These are phyloP conservation scores for Diaporthe ampelina DNA, from an alignment of 2,329 filamentous ascomycete genomes.

Conservation along the genomic window DNA sequence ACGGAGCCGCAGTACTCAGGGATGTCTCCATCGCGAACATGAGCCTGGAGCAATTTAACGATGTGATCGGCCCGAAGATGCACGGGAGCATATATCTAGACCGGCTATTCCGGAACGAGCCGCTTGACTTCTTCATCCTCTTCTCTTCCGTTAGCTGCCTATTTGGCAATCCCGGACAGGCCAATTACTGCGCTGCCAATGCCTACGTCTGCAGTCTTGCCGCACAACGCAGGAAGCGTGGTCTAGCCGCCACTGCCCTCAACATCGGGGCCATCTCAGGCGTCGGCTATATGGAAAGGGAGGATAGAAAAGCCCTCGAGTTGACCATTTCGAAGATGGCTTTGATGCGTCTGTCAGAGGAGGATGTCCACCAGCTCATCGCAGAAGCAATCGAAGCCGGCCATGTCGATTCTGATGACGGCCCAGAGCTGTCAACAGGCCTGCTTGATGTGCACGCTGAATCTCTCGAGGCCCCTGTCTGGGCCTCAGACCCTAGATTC, in stretches of 20 bases:
- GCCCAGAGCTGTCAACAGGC: slow-evolving; percentile 43
- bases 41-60: slow-evolving; percentile 40
- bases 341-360: slow-evolving; percentile 47
- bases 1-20: slow-evolving; percentile 47
- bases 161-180: slow-evolving; percentile 59
- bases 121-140: slow-evolving; percentile 56
- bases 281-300: slow-evolving; percentile 42
- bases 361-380: slow-evolving; percentile 57
- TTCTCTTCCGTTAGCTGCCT: slow-evolving; percentile 58
- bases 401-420: slow-evolving; percentile 28
- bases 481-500: slow-evolving; percentile 43
- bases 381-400: slow-evolving; percentile 55
- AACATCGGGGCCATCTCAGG: slow-evolving; percentile 43
- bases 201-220: slow-evolving; percentile 47
- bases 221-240: slow-evolving; percentile 39
- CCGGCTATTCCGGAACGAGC: slow-evolving; percentile 38
- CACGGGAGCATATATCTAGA: slow-evolving; percentile 48
- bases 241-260: slow-evolving; percentile 36
- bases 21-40: slow-evolving; percentile 45
- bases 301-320: slow-evolving; percentile 31
- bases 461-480: slow-evolving; percentile 30
- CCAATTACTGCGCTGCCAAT: slow-evolving; percentile 58
- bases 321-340: slow-evolving; percentile 37
- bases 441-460: slow-evolving; percentile 29
- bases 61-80: slow-evolving; percentile 46